phyloP scores from a whole-genome alignment of 2,329 filamentous ascomycete genomes.

The Colletotrichum tropicale region DNA sequence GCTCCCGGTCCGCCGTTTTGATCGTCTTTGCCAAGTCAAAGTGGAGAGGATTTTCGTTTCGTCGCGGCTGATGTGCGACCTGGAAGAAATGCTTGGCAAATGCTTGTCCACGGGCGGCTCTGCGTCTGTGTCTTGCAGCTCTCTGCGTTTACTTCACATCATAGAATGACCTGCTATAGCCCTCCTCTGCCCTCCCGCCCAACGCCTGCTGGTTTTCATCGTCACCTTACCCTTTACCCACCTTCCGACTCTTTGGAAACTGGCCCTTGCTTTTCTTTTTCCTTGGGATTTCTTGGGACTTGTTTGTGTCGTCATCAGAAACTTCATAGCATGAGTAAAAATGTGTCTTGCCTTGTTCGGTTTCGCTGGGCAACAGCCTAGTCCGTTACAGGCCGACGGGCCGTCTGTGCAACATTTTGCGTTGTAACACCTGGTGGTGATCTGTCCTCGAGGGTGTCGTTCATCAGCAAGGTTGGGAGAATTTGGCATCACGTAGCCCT shows the following conservation, averaged over 20 bases:
- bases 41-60: constrained; percentile 2
- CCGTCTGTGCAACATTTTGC: background rate
- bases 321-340: background rate
- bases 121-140: background rate
- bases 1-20: background rate
- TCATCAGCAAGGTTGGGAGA: background rate
- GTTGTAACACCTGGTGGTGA: background rate
- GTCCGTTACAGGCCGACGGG: background rate
- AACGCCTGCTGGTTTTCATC: background rate
- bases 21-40: constrained; percentile 10
- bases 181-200: background rate
- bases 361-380: background rate
- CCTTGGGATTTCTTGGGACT: background rate
- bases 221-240: background rate
- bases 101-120: constrained; percentile 11
- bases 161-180: background rate
- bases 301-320: background rate
- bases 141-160: background rate
- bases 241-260: background rate
- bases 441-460: background rate
- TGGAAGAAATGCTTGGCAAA: background rate
- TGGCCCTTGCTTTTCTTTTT: background rate
- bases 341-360: background rate
- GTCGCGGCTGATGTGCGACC: constrained; percentile 6
- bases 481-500: background rate